Evolutionary conservation across 305 asterid species (phyloP), one percentile per base, ranked within the genome.

Genomic region (Fraxinus albicans): DNA sequence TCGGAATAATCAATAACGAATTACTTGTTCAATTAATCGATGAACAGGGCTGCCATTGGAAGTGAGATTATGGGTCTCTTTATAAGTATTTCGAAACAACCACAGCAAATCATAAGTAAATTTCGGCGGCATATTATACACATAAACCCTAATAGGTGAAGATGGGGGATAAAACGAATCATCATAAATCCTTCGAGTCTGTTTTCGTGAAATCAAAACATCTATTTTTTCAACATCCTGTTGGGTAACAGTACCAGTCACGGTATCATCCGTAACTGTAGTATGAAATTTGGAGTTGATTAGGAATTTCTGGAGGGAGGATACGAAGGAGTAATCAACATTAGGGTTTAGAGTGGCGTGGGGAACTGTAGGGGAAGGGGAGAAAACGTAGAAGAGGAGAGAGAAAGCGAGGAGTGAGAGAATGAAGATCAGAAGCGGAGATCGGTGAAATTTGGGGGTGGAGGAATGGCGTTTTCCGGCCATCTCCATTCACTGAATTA

Each of bases 31-130:
- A 73, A 96, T 95, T 33, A 96, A 85, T 3, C 99, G 96, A 88
- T 95, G 98, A 83, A 96, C 97, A 40, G 98, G 99, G 80, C 97
- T 92, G 55, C 99, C 98, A 89, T 96, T 96, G 73, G 98, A 96
- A 42, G 98, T 96, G 86, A 91, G 92, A 84, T 93, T 94, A 29
- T 85, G 79, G 4, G 97, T 96, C 75, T 90, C 93, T 77, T 50
- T 91, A 83, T 94, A 95, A 8, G 98, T 86, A 76, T 84, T 87
- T 31, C 80, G 91, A 80, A 95, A 96, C 87, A 95, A 83, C 92
- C 89, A 84, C 69, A 96, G 98, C 89, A 96, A 89, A 90, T 95
- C 99, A 78, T 90, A 93, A 82, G 98, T 96, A 88, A 95, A 96
- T 86, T 92, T 95, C 78, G 91, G 82, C 19, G 98, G 99, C 98